Base-by-base conservation (phyloP, 2,329 filamentous ascomycete species). In the Beauveria asiatica region DNA sequence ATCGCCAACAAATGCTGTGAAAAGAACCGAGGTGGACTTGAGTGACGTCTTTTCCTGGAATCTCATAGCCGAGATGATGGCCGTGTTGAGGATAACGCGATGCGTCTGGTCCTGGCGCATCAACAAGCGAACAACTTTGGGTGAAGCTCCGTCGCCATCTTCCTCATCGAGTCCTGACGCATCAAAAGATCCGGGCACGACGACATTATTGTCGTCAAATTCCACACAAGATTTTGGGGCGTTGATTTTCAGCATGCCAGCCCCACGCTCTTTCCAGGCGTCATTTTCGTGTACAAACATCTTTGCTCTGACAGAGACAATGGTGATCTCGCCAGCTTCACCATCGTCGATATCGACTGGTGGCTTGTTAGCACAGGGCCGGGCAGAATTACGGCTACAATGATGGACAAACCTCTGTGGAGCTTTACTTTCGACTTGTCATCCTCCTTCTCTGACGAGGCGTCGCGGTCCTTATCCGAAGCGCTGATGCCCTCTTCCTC, bases 61-160 rank as follows among this genome's bases (percentile, higher is more conserved):
- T 49, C 85, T 84, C 82, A 95, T 89, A 5, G 86, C 83, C 61
- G 89, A 87, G 62, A 91, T 83, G 62, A 97, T 80, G 1, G 86
- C 84, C 1, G 89, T 90, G 74, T 97, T 97, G 55, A 97, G 78
- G 63, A 96, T 86, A 58, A 97, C 85, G 23, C 91, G 84, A 68
- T 92, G 86, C 1, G 90, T 94, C 62, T 92, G 91, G 68, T 97
- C 92, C 65, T 95, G 91, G 19, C 93, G 87, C 85, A 97, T 92
- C 63, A 97, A 83, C 65, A 97, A 83, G 46, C 93, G 88, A 25
- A 87, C 81, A 60, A 83, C 77, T 64, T 81, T 64, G 8, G 61
- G 53, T 2, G 64, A 66, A 44, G 67, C 69, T 21, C 65, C 67
- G 4, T 65, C 69, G 45, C 68, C 72, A 11, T 70, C 71, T 1